These are phyloP conservation scores for Phlyctochytrium arcticum DNA, from an alignment of 192 early-diverging fungal species.

Conservation along the genomic window DNA sequence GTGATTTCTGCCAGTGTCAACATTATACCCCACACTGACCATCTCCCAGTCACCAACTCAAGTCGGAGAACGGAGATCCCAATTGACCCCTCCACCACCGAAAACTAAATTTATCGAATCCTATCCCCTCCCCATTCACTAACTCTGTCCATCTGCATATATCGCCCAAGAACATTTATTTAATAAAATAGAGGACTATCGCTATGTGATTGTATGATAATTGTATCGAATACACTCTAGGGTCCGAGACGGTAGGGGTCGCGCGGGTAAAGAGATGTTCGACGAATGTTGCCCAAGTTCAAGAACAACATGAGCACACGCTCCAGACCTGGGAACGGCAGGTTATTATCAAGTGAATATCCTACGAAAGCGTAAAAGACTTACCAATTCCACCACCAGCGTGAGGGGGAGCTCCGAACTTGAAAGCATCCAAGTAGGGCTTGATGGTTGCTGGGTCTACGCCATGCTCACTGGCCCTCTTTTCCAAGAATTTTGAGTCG, in stretches of 20 bases:
- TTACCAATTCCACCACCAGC: slow-evolving; percentile 92
- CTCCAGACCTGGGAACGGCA: slow-evolving; percentile 64
- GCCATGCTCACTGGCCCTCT: slow-evolving; percentile 67
- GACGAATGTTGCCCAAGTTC: slow-evolving; percentile 90
- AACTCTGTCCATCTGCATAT: too few species aligned
- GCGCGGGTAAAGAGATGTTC: slow-evolving; percentile 90
- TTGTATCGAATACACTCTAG: too few species aligned
- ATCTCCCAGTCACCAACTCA: too few species aligned
- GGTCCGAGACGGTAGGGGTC: slow-evolving; percentile 91
- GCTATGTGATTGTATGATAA: too few species aligned
- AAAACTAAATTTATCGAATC: too few species aligned
- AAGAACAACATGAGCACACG: slow-evolving; percentile 97
- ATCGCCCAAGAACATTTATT: too few species aligned
- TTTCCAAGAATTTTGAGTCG: slow-evolving; percentile 72
- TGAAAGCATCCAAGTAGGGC: slow-evolving; percentile 92
- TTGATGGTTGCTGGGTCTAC: slow-evolving; percentile 80
- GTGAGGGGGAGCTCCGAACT: slow-evolving; percentile 94
- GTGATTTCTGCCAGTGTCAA: not conserved
- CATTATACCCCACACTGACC: not conserved
- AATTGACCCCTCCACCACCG: too few species aligned
- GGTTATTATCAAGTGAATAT: not conserved
- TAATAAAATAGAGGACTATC: too few species aligned
- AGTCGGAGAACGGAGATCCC: too few species aligned
- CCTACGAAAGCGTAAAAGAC: slow-evolving; percentile 13
- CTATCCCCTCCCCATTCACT: too few species aligned